Evolutionary conservation across 306 rosid genomes (phyloP).

Genomic region (Arachis stenosperma): DNA sequence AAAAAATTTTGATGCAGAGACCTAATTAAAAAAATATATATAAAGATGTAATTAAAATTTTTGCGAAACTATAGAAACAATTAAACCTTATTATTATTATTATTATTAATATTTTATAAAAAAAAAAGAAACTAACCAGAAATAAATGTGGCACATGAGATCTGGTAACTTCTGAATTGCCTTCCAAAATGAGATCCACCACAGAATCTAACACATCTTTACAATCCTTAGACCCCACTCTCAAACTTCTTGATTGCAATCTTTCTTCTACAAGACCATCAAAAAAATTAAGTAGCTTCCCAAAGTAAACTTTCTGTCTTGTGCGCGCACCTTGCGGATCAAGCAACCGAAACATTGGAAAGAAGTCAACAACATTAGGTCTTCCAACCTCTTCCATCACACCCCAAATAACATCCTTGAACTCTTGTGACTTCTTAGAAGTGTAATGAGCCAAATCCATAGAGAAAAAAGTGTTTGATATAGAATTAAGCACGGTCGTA

Average conservation of each 20-base stretch:
- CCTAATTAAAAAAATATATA: too few species aligned
- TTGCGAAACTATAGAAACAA: too few species aligned
- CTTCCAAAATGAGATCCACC: not conserved
- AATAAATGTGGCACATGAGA: not conserved
- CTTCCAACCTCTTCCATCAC: not conserved
- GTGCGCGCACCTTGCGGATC: not conserved
- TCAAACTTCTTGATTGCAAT: not conserved
- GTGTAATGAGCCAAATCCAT: not conserved
- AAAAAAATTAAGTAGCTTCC: not conserved
- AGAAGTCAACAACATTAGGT: not conserved
- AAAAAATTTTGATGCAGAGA: too few species aligned
- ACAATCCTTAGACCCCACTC: not conserved
- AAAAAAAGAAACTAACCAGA: not conserved
- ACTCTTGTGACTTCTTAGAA: too few species aligned
- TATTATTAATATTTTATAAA: too few species aligned
- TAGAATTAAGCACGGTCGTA: conserved; percentile 1
- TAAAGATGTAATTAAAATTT: too few species aligned
- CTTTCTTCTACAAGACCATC: conserved; percentile 18
- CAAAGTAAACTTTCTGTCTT: not conserved
- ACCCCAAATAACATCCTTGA: not conserved
- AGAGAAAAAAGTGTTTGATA: conserved; percentile 29
- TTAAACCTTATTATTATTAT: too few species aligned
- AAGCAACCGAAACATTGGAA: not conserved
- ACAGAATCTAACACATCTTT: not conserved
- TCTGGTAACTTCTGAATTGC: not conserved